These are phyloP conservation scores for Mariannaea elegans DNA, from an alignment of 2,329 filamentous ascomycete species.

Conservation along the genomic window DNA sequence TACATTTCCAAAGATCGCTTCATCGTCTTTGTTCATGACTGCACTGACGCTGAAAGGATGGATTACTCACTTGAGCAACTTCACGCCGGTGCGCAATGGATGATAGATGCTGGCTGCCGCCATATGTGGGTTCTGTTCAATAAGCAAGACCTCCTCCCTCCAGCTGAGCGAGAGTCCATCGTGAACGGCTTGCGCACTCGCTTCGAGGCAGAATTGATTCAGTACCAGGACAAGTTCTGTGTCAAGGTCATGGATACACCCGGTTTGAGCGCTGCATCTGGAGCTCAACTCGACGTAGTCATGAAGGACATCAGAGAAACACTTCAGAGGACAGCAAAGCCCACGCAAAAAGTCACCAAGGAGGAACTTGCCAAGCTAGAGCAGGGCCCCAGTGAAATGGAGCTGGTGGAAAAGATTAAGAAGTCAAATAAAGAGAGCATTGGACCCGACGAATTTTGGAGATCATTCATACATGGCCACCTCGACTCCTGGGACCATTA, in stretches of 20 bases:
- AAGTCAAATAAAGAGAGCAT: conserved; percentile 19
- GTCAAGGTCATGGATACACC: conserved; percentile 36
- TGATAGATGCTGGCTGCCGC: conserved; percentile 27
- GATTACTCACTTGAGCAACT: conserved; percentile 41
- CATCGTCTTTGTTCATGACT: conserved; percentile 43
- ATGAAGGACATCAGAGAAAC: conserved; percentile 33
- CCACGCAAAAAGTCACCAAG: not conserved
- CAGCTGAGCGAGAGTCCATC: conserved; percentile 24
- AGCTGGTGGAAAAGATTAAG: conserved; percentile 20
- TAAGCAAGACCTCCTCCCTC: conserved; percentile 42
- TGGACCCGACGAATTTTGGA: conserved; percentile 36
- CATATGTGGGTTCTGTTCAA: conserved; percentile 45
- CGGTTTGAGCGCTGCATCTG: conserved; percentile 32
- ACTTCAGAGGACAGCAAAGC: conserved; percentile 11
- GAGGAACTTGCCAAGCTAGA: conserved; percentile 16
- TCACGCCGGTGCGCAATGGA: conserved; percentile 28
- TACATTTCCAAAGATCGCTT: conserved; percentile 40
- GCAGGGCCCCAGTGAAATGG: conserved; percentile 23
- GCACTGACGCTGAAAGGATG: conserved; percentile 34
- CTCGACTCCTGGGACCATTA: conserved; percentile 46
- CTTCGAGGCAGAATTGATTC: conserved; percentile 28
- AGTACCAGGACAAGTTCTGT: conserved; percentile 11
- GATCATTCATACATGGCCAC: conserved; percentile 37
- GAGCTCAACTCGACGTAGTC: conserved; percentile 18
- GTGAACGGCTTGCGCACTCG: conserved; percentile 16